These are phyloP conservation scores for Wickerhamomyces strasburgensis DNA, from an alignment of 805 yeast genomes.

Conservation along the genomic window DNA sequence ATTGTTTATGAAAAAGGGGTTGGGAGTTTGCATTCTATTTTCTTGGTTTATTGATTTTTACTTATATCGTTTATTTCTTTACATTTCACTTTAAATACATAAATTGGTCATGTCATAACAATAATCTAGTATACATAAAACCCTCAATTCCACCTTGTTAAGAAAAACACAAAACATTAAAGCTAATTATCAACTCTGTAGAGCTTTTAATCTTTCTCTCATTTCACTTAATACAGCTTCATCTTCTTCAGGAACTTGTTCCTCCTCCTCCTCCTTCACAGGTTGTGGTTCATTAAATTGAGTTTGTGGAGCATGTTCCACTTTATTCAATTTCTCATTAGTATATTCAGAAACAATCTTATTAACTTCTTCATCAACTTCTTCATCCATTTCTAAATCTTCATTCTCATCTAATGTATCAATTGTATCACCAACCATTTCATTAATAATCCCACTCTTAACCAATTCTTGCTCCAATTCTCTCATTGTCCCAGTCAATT, in stretches of 20 bases:
- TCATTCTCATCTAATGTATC: slow-evolving; percentile 65
- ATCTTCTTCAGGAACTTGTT: slow-evolving; percentile 63
- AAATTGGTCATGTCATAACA: too few relatives aligned
- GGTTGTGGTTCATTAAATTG: slow-evolving; percentile 21
- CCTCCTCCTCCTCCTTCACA: slow-evolving; percentile 39
- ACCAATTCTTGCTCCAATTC: slow-evolving; percentile 82
- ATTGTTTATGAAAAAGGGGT: too few relatives aligned
- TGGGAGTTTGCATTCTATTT: too few relatives aligned
- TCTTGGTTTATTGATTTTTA: too few relatives aligned
- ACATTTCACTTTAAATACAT: too few relatives aligned
- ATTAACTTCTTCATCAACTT: slow-evolving; percentile 57
- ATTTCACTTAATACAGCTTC: slow-evolving; percentile 73
- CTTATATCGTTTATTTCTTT: too few relatives aligned
- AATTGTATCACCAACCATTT: slow-evolving; percentile 89
- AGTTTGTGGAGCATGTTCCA: slow-evolving; percentile 31
- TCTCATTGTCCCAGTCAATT: slow-evolving; percentile 74
- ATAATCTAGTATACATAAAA: too few relatives aligned
- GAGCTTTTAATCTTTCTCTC: slow-evolving; percentile 83
- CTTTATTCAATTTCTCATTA: slow-evolving; percentile 36
- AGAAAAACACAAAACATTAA: too few relatives aligned
- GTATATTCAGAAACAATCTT: slow-evolving; percentile 48
- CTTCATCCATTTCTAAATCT: slow-evolving; percentile 61
- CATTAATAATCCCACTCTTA: slow-evolving; percentile 83
- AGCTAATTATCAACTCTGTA: slow-evolving; percentile 58
- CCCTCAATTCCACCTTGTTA: too few relatives aligned